Conservation (phyloP, 768 basidiomycete species). For the Kwoniella dendrophila region DNA sequence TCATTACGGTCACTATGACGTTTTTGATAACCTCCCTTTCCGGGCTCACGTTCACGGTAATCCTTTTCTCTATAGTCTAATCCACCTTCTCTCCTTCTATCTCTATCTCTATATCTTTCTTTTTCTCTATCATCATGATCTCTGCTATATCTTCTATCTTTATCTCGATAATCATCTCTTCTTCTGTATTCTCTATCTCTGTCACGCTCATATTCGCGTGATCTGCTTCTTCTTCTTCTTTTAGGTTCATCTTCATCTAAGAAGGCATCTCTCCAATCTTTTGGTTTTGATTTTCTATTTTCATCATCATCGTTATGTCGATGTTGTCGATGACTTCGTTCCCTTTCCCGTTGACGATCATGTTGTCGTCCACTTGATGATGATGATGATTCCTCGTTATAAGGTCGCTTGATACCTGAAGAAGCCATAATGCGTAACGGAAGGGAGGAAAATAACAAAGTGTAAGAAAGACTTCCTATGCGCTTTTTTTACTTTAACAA, state of each 20-base stretch:
- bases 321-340: not conserved
- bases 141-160: constrained; percentile 28
- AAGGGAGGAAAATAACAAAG: constrained; percentile 4
- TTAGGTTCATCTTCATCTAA: constrained; percentile 42
- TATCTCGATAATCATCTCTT: constrained; percentile 20
- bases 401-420: constrained; percentile 42
- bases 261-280: constrained; percentile 55
- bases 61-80: constrained; percentile 44
- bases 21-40: constrained; percentile 31
- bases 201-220: constrained; percentile 24
- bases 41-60: constrained; percentile 34
- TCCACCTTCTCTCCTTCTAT: constrained; percentile 57
- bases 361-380: constrained; percentile 14
- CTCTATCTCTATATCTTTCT: too few relatives aligned
- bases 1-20: constrained; percentile 41
- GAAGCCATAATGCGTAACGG: constrained; percentile 25
- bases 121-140: constrained; percentile 39
- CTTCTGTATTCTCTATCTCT: constrained; percentile 27
- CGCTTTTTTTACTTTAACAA: not conserved
- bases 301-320: constrained; percentile 9
- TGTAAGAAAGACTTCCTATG: constrained; percentile 33
- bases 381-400: constrained; percentile 18
- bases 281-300: constrained; percentile 38
- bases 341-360: constrained; percentile 10
- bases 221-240: constrained; percentile 27